Evolutionary conservation across 2,329 filamentous ascomycete genomes (phyloP), one percentile per base, ranked within the genome.

Genomic region (Huntiella abstrusa): DNA sequence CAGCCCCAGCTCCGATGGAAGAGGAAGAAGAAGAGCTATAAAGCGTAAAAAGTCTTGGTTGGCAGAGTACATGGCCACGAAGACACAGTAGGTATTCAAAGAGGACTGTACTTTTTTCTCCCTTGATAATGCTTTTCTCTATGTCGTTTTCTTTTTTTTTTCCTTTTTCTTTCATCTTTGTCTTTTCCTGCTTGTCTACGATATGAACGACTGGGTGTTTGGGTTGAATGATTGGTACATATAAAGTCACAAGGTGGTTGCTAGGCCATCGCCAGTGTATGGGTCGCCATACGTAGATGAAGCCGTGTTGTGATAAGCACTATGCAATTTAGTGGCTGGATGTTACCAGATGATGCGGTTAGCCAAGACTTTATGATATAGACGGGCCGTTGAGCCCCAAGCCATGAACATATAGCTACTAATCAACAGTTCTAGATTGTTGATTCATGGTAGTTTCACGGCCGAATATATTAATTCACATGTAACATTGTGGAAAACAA

Each of bases 1-100:
- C 39, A n/a, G 43, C 22, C 12, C 37, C 41, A 17, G 47, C 45
- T 13, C 19, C 45, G n/a, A 51, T 51, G 46, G 40, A 51, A 34
- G 47, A 45, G 11, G 51, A 52, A 45, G 52, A 53, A 32, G 52
- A 53, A 37, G 47, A 49, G 33, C 42, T 45, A 37, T 45, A 38
- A 45, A 11, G 16, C 40, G 11, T 28, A 19, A 28, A 19, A 28
- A 42, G 12, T 16, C 13, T 16, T 34, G 32, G 28, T 17, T 19
- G 34, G 7, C n/a, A 16, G 28, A 16, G 12, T 22, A 17, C 36
- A 17, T 11, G 22, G 19, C 6, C 36, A 40, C 34, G 46, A 45
- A 45, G 13, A 13, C 41, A 43, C 33, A 43, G 41, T 43, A 43
- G 41, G 41, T 43, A 43, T 47, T 16, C 38, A 46, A 40, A 44